Evolutionary conservation across 345 rosid genomes (phyloP).

Genomic region (Clarkia xantiana): DNA sequence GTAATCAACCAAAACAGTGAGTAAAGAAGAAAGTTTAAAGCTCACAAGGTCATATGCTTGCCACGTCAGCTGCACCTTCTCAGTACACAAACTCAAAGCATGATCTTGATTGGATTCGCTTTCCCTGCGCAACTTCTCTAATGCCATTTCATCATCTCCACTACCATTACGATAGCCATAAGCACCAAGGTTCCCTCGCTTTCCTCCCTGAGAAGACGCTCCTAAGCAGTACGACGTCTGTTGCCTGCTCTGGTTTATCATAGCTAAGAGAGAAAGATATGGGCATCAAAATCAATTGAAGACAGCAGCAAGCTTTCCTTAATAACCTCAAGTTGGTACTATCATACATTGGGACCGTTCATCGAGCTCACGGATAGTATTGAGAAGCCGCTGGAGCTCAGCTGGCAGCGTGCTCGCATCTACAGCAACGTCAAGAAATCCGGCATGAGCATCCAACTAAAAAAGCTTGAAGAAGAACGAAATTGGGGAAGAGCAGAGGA

Average conservation of each 20-base stretch:
- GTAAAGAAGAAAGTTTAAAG: too few relatives aligned
- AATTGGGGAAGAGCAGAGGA: constrained; percentile 1
- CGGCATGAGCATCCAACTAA: constrained; percentile 5
- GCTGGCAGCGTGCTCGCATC: constrained; percentile 96
- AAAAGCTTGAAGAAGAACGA: not conserved
- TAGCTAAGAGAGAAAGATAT: constrained; percentile 30
- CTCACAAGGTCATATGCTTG: constrained; percentile 94
- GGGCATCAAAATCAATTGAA: not conserved
- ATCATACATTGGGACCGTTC: constrained; percentile 73
- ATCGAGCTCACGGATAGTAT: constrained; percentile 83
- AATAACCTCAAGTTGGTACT: not conserved
- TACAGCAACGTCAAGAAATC: constrained; percentile 10
- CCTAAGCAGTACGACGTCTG: constrained; percentile 79
- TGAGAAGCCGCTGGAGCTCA: constrained; percentile 91
- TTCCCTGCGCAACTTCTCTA: constrained; percentile 69
- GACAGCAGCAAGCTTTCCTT: not conserved
- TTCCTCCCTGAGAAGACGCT: constrained; percentile 50
- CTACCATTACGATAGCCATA: constrained; percentile 17
- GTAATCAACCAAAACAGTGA: not conserved
- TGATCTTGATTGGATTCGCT: constrained; percentile 71
- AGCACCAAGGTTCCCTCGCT: constrained; percentile 30
- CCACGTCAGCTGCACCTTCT: constrained; percentile 79
- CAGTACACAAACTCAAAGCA: constrained; percentile 71
- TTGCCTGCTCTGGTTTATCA: constrained; percentile 81
- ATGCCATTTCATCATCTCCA: constrained; percentile 48